These are phyloP conservation scores for Ceratobasidium sp. DNA, from an alignment of 1,284 basidiomycete genomes.

Conservation along the genomic window DNA sequence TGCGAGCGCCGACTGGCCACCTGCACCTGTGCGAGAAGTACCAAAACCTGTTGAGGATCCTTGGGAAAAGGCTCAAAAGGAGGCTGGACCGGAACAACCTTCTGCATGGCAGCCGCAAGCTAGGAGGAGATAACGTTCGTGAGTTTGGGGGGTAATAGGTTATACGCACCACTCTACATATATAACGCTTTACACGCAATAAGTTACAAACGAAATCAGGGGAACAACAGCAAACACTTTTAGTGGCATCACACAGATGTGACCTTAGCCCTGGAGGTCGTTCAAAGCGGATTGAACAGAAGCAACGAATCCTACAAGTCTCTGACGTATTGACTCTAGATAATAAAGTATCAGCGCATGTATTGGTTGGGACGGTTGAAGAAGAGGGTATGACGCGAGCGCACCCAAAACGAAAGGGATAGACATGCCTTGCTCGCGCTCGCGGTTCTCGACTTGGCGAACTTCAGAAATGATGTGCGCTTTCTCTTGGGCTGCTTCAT, in stretches of 20 bases:
- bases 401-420: constrained; percentile 36
- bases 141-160: background rate
- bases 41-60: constrained; percentile 28
- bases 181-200: background rate
- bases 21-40: background rate
- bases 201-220: background rate
- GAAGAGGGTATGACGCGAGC: constrained; percentile 5
- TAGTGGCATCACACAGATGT: too few species aligned
- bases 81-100: constrained; percentile 26
- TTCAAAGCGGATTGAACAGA: constrained; percentile 48
- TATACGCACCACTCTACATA: too few species aligned
- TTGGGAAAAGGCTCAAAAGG: constrained; percentile 35
- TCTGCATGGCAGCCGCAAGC: constrained; percentile 25
- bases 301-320: constrained; percentile 46
- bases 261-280: constrained; percentile 15
- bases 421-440: constrained; percentile 50
- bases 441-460: constrained; percentile 36
- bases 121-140: background rate
- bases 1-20: background rate
- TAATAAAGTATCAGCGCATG: constrained; percentile 3
- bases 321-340: constrained; percentile 47
- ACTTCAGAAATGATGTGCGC: constrained; percentile 41
- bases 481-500: constrained; percentile 45
- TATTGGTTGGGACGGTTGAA: background rate
- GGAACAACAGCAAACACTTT: background rate